phyloP scores from a whole-genome alignment of 2,329 filamentous ascomycete genomes.

The Plenodomus tracheiphilus region DNA sequence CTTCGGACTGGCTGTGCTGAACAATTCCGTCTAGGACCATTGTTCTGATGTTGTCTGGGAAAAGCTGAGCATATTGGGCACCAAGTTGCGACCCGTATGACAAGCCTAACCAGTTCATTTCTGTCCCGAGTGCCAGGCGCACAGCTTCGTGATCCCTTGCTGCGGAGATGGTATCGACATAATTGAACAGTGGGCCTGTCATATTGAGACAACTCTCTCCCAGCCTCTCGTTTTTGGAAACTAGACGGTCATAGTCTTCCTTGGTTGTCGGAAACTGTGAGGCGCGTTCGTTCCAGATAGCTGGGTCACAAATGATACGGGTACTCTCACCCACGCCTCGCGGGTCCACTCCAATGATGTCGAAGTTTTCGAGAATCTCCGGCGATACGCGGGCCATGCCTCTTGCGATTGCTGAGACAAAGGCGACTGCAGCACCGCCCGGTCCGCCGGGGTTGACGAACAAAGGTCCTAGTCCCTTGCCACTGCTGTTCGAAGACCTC shows the following conservation, averaged over 20 bases:
- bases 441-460: constrained; percentile 51
- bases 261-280: constrained; percentile 45
- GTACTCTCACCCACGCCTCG: constrained; percentile 50
- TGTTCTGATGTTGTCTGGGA: constrained; percentile 48
- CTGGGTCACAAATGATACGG: constrained; percentile 45
- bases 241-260: constrained; percentile 43
- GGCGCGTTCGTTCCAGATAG: constrained; percentile 43
- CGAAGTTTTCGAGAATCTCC: constrained; percentile 35
- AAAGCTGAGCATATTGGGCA: constrained; percentile 50
- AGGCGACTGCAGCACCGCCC: constrained; percentile 35
- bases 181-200: constrained; percentile 47
- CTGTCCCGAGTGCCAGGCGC: constrained; percentile 36
- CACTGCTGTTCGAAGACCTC: constrained; percentile 13
- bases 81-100: constrained; percentile 54
- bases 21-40: constrained; percentile 52
- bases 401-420: constrained; percentile 16
- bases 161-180: constrained; percentile 47
- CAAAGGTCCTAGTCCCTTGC: constrained; percentile 41
- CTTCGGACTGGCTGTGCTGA: constrained; percentile 46
- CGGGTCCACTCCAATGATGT: constrained; percentile 51
- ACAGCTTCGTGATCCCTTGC: constrained; percentile 44
- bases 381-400: constrained; percentile 5
- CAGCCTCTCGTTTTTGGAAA: constrained; percentile 46
- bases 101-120: constrained; percentile 48
- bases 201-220: constrained; percentile 46